Base-by-base conservation (phyloP, 805 yeast species). In the Candida sithepensis region DNA sequence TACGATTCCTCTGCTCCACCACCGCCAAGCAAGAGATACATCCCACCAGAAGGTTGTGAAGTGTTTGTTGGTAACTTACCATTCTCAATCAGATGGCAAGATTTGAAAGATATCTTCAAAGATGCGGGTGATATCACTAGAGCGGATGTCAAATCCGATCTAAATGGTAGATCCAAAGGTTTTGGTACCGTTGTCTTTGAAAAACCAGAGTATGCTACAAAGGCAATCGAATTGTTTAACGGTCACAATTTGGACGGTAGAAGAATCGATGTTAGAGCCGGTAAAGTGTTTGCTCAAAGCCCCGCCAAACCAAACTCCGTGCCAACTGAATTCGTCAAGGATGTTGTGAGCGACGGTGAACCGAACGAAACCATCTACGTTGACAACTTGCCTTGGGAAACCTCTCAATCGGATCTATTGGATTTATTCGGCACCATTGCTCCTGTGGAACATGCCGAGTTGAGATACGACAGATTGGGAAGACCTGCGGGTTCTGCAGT, bases 361-460 rank as follows among this genome's bases (percentile, higher is more conserved):
- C 81, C 79, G 43, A 83, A 81, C 43, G 78, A 72, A 30, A 73
- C 78, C 20, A 77, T 92, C 40, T 85, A 69, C 61, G 90, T 86
- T 20, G 76, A 75, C 40, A 92, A 92, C 70, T 72, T 92, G 61
- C 98, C 98, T 26, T 88, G 80, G 75, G 84, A 90, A 44, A 91
- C 97, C n/a, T 80, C 89, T 28, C 82, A 84, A 55, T 82, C 84
- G 48, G 97, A 92, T 67, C 75, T 92, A 54, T 79, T 74, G 54
- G 97, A 91, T 55, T 75, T 92, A 49, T 91, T 91, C 64, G 92
- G 85, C 63, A 84, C 92, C 33, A 79, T 90, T 46, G 96, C 96
- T 20, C 70, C 77, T 42, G 88, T 92, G 16, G 71, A 67, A 37
- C 76, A 75, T 39, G 96, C 97, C 19, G 96, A 88, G 64, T 74